These are phyloP conservation scores for Arthrobotrys sphaeroides DNA, from an alignment of 2,329 filamentous ascomycete species.

Conservation along the genomic window DNA sequence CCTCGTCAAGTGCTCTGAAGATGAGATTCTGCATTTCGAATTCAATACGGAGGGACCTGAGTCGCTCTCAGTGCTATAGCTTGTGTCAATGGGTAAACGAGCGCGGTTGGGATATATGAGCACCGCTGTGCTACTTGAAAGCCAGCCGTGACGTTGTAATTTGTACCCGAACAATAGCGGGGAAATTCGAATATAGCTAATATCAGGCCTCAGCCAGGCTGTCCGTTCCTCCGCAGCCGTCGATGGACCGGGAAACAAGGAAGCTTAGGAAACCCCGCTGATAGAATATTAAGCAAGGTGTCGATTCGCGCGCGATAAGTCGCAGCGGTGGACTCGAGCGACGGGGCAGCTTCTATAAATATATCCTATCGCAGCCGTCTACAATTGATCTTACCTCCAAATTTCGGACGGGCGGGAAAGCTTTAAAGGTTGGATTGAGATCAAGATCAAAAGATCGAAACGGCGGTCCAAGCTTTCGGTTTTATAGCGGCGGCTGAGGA, in stretches of 20 bases:
- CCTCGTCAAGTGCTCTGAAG: constrained; percentile 5
- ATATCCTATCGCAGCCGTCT: not conserved
- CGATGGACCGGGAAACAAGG: not conserved
- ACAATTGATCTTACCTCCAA: not conserved
- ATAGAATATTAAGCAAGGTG: not conserved
- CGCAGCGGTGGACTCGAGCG: not conserved
- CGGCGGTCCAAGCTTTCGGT: not conserved
- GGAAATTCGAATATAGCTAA: not conserved
- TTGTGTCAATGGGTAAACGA: not conserved
- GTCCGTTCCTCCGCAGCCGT: too few species aligned
- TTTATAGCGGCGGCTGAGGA: not conserved
- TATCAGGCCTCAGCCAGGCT: too few species aligned
- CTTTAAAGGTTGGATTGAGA: not conserved
- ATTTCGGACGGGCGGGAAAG: not conserved
- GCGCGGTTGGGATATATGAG: not conserved
- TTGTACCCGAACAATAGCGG: not conserved
- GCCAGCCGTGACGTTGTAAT: not conserved
- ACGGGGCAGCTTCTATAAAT: not conserved
- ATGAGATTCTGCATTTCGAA: constrained; percentile 6
- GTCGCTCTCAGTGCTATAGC: not conserved
- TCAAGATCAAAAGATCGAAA: not conserved
- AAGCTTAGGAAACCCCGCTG: not conserved
- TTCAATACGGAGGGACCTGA: not conserved
- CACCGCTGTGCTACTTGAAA: not conserved
- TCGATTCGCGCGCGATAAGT: not conserved